A percentile compares a stretch with the other conserved stretches of the same genome.
phyloP scores from a whole-genome alignment of 23 red algal species.

The Gracilariopsis chorda region DNA sequence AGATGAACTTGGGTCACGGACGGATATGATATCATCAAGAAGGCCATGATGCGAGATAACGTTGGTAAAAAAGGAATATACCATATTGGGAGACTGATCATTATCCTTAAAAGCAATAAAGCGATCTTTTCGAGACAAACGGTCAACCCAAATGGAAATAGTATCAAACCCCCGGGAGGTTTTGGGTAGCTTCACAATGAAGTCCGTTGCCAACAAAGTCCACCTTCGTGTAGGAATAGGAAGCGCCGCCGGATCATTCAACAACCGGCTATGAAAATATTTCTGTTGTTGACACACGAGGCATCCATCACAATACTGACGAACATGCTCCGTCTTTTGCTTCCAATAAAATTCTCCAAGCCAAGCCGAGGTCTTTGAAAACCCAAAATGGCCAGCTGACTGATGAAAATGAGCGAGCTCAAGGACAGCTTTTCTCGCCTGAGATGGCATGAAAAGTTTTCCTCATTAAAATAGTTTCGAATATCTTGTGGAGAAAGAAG shows the following conservation, averaged over 20 bases:
- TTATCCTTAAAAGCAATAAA: neutral
- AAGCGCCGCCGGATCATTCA: neutral
- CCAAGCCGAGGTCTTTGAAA: neutral
- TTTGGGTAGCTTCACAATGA: neutral
- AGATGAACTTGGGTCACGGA: neutral
- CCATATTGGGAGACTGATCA: neutral
- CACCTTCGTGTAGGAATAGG: neutral
- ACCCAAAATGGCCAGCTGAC: neutral
- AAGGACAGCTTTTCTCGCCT: neutral
- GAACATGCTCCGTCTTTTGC: neutral
- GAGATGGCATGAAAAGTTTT: neutral
- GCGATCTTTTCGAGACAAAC: neutral
- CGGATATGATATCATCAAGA: neutral
- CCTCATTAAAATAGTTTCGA: neutral
- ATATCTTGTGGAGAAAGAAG: neutral
- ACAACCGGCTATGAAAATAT: neutral
- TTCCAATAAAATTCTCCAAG: neutral
- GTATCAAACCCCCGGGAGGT: neutral
- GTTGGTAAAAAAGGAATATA: neutral
- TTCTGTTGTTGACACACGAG: neutral
- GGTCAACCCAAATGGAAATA: neutral
- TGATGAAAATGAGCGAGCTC: neutral
- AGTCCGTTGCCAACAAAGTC: neutral
- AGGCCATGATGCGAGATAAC: neutral
- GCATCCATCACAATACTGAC: constrained; percentile 4